Conservation (phyloP, 805 yeast species). For the Dipodascus geniculatus region DNA sequence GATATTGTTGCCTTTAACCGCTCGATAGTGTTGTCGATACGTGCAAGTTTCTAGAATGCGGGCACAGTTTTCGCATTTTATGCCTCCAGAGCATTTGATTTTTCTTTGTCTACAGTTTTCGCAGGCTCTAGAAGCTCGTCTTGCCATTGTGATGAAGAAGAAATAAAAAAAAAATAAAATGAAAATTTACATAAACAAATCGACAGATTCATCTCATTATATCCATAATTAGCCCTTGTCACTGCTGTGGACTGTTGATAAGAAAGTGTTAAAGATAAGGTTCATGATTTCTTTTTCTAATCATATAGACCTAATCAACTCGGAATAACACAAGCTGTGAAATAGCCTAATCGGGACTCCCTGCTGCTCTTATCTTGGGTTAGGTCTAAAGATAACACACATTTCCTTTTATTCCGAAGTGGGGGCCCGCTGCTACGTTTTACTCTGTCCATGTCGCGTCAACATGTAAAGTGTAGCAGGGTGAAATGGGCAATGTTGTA, state of each 20-base stretch:
- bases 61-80: conserved; percentile 9
- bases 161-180: no score
- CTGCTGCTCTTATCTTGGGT: background rate
- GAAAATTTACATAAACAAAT: no score
- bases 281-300: background rate
- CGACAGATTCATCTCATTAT: no score
- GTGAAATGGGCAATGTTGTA: no score
- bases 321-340: background rate
- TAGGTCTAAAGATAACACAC: background rate
- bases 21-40: conserved; percentile 13
- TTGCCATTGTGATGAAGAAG: background rate
- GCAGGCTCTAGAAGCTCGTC: conserved; percentile 12
- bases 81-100: conserved; percentile 13
- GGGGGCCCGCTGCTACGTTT: no score
- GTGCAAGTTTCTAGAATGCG: conserved; percentile 9
- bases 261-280: background rate
- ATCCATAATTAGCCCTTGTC: no score
- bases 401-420: background rate
- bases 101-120: conserved; percentile 12
- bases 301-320: background rate
- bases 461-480: no score
- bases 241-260: no score
- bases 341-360: background rate
- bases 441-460: no score
- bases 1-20: conserved; percentile 6